Base-by-base conservation (phyloP, 257 asterid species). In the Capsicum chinense region DNA sequence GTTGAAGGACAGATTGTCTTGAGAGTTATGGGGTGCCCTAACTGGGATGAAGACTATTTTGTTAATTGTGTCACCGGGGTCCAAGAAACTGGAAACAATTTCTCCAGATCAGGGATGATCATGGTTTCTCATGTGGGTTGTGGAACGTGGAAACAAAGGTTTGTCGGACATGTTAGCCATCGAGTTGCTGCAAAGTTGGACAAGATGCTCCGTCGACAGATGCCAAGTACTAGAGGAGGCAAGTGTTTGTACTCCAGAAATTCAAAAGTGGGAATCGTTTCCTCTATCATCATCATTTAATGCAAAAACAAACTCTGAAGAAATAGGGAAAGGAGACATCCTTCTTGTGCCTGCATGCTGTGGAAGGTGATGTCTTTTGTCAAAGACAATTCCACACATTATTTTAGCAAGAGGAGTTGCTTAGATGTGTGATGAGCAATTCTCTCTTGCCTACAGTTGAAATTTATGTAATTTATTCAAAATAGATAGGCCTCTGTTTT, bases 1-100 rank as follows among this genome's bases (percentile, higher is more conserved):
- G 97, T 94, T 87, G 90, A 93, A 79, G 98, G 98, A 52, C 91
- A 96, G 88, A 91, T 93, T 85, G 98, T 91, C 83, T 88, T 96
- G 87, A 98, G 99, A 83, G 97, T 96, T 83, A 93, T 94, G 98
- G 98, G 99, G 80, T 94, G 99, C 86, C 99, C 98, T 1, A 93
- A 94, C 88, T 96, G 99, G 98, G 90, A 79, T 79, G 92, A 88
- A 42, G 88, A 83, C 39, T 81, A 87, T 83, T 86, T 90, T 60
- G 84, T 87, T 70, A 58, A 6, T 59, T 62, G 86, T 52, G 82
- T 71, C 42, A 19, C 85, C 3, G 88, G 84, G 14, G 48, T 76
- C 63, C 63, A 76, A 62, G 39, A 52, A 85, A 88, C 84, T 83
- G 90, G 83, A 60, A 85, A 84, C 16, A 63, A 64, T 68, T 82